Percentiles rank a stretch among this genome's conserved stretches.
phyloP scores from a whole-genome alignment of 1,284 basidiomycete species.

The Austropuccinia psidii region DNA sequence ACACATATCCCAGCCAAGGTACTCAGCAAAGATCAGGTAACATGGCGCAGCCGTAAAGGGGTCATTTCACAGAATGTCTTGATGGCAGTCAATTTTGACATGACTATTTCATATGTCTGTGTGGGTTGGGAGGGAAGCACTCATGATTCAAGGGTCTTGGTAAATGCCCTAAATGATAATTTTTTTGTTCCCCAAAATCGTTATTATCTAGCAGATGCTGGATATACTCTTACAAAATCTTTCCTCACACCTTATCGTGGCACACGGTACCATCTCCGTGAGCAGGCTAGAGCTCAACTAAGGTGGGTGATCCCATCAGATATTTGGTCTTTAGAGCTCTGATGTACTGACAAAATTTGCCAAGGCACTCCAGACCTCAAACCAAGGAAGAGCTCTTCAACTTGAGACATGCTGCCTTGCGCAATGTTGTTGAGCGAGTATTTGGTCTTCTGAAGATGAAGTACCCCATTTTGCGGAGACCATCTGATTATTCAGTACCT shows the following conservation, averaged over 20 bases:
- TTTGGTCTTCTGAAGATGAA: neutral
- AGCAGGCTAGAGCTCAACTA: neutral
- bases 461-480: neutral
- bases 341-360: neutral
- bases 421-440: neutral
- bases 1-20: neutral
- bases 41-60: neutral
- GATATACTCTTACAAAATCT: neutral
- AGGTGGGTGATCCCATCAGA: neutral
- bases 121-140: conserved; percentile 18
- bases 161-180: neutral
- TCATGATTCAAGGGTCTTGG: neutral
- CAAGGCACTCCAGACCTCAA: neutral
- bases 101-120: neutral
- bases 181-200: neutral
- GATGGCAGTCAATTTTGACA: neutral
- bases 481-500: neutral
- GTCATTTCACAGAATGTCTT: neutral
- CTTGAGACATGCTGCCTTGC: neutral
- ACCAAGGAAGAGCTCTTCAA: neutral
- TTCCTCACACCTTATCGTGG: neutral
- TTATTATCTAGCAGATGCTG: neutral
- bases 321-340: neutral
- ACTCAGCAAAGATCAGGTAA: neutral
- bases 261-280: neutral